phyloP scores from a whole-genome alignment of 2,329 filamentous ascomycete genomes.

The Hymenoscyphus scutula region DNA sequence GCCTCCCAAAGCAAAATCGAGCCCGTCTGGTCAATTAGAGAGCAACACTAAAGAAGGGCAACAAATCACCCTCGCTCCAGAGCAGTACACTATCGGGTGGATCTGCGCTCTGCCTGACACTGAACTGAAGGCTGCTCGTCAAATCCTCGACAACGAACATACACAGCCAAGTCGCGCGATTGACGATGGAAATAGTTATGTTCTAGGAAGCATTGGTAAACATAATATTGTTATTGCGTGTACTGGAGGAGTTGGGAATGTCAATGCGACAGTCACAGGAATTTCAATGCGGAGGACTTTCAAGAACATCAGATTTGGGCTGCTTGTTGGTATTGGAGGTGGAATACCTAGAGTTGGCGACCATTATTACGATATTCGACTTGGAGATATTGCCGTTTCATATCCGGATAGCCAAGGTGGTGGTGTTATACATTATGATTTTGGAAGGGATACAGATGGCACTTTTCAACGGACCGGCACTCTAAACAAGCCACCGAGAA shows the following conservation, averaged over 20 bases:
- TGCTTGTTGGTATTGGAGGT: conserved; percentile 45
- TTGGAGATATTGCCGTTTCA: conserved; percentile 15
- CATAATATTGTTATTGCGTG: conserved; percentile 22
- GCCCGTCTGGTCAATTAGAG: no score
- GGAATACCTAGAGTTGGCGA: conserved; percentile 21
- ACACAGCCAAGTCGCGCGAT: background rate
- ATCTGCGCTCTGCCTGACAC: conserved; percentile 2
- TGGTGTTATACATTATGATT: conserved; percentile 19
- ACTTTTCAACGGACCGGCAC: background rate
- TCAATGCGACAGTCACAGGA: conserved; percentile 35
- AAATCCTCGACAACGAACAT: background rate
- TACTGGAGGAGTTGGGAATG: conserved; percentile 13
- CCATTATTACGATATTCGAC: conserved; percentile 14
- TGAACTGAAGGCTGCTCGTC: background rate
- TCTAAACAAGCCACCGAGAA: no score
- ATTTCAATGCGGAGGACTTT: conserved; percentile 36
- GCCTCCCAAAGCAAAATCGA: no score
- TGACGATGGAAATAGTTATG: conserved; percentile 20
- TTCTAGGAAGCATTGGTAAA: conserved; percentile 14
- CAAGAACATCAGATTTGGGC: conserved; percentile 36
- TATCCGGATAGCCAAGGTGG: conserved; percentile 8
- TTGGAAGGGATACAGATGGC: conserved; percentile 13
- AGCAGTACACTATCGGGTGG: conserved; percentile 4
- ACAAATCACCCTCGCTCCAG: no score
- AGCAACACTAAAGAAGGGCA: no score